These are phyloP conservation scores for Cardamine chenopodiifolia DNA, from an alignment of 345 rosid genomes.

Conservation along the genomic window DNA sequence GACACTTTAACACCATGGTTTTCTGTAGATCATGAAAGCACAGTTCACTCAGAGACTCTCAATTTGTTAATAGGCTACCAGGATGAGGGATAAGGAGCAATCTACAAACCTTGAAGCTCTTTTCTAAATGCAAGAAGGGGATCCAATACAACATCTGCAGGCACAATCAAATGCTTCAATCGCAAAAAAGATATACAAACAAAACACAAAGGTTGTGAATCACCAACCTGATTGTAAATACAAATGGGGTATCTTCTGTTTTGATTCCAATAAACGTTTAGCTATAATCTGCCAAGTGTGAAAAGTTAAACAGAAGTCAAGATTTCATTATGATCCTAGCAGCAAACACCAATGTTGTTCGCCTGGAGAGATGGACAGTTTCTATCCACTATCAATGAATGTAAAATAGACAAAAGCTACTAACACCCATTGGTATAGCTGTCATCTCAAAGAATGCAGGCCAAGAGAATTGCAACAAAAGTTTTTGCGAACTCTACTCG, in stretches of 20 bases:
- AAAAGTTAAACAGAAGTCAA: slow-evolving; percentile 30
- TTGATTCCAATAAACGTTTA: slow-evolving; percentile 90
- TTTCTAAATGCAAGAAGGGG: slow-evolving; percentile 93
- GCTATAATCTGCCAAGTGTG: slow-evolving; percentile 73
- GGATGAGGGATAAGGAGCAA: slow-evolving; percentile 15
- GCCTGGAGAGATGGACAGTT: neutral
- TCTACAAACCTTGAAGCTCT: slow-evolving; percentile 76
- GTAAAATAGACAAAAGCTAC: neutral
- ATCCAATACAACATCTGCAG: slow-evolving; percentile 88
- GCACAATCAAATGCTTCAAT: slow-evolving; percentile 36
- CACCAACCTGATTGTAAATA: slow-evolving; percentile 80
- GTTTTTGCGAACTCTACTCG: neutral
- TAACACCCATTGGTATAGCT: neutral
- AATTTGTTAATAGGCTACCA: slow-evolving; percentile 14
- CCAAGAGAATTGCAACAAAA: neutral
- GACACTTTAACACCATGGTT: slow-evolving; percentile 83
- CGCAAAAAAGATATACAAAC: slow-evolving; percentile 22
- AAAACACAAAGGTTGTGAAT: slow-evolving; percentile 13
- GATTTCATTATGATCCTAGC: slow-evolving; percentile 21
- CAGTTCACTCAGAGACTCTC: slow-evolving; percentile 36
- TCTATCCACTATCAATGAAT: neutral
- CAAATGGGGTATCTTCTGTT: slow-evolving; percentile 86
- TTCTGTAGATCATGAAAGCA: slow-evolving; percentile 56
- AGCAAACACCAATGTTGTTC: slow-evolving; percentile 24
- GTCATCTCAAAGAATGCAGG: neutral